Percentiles rank a stretch among this genome's conserved stretches.
Conservation (phyloP, 495 filamentous ascomycete genomes). For the Aspergillus baeticus region DNA sequence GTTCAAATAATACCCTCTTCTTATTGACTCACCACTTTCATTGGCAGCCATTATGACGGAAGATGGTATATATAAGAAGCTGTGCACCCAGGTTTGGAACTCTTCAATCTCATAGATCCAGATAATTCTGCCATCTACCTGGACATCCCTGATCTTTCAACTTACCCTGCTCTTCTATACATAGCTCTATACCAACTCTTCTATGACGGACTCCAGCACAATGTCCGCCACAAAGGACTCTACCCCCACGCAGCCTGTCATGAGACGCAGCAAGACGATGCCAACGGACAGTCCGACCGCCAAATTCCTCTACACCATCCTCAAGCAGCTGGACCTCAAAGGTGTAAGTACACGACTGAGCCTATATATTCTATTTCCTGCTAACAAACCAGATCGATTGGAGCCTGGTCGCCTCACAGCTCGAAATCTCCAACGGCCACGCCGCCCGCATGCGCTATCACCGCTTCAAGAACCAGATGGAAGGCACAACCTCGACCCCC, state of each 20-base stretch:
- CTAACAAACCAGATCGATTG: conserved; percentile 62
- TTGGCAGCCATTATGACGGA: not conserved
- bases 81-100: not conserved
- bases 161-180: not conserved
- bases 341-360: conserved; percentile 47
- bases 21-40: not conserved
- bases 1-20: not conserved
- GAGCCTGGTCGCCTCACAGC: conserved; percentile 61
- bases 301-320: conserved; percentile 71
- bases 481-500: conserved; percentile 36
- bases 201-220: not conserved
- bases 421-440: conserved; percentile 73
- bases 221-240: not conserved
- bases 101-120: not conserved
- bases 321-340: conserved; percentile 74
- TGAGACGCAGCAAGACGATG: conserved; percentile 44
- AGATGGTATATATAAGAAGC: conserved; percentile 2
- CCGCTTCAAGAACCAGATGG: conserved; percentile 64
- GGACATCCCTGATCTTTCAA: not conserved
- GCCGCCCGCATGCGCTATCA: conserved; percentile 80
- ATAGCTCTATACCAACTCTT: too few species aligned
- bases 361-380: not conserved
- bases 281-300: conserved; percentile 46
- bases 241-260: conserved; percentile 19
- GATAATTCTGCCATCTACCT: not conserved